phyloP scores from a whole-genome alignment of 805 yeast species.

The Kodamaea jinghongensis region DNA sequence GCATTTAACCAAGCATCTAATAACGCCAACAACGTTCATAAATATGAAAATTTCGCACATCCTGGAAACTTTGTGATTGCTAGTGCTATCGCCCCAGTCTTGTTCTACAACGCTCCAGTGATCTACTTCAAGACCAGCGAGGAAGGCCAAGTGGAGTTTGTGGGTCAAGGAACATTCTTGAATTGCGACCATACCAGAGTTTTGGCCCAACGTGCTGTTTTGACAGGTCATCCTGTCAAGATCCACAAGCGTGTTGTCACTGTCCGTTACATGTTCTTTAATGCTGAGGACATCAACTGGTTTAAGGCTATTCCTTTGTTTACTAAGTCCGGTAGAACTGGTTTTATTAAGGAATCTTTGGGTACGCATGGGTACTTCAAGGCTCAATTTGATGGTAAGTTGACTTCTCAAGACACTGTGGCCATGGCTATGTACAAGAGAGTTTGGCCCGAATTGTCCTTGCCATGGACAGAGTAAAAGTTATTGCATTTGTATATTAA shows the following conservation, averaged over 20 bases:
- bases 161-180: slow-evolving; percentile 88
- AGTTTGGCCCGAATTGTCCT: slow-evolving; percentile 73
- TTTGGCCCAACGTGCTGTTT: slow-evolving; percentile 79
- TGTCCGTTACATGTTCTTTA: slow-evolving; percentile 96
- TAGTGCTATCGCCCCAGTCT: slow-evolving; percentile 82
- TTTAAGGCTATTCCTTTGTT: slow-evolving; percentile 90
- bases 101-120: slow-evolving; percentile 82
- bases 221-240: slow-evolving; percentile 94
- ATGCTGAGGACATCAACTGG: slow-evolving; percentile 80
- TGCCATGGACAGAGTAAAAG: slow-evolving; percentile 27
- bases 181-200: slow-evolving; percentile 84
- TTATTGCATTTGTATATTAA: slow-evolving; percentile 9
- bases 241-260: slow-evolving; percentile 92
- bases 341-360: slow-evolving; percentile 89
- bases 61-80: slow-evolving; percentile 70
- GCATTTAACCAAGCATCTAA: slow-evolving; percentile 75
- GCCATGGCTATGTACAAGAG: slow-evolving; percentile 94
- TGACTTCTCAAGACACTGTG: slow-evolving; percentile 87
- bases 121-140: slow-evolving; percentile 66
- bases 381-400: slow-evolving; percentile 88
- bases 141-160: slow-evolving; percentile 55
- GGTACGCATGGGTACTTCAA: slow-evolving; percentile 99
- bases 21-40: slow-evolving; percentile 81
- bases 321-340: slow-evolving; percentile 90
- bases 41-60: slow-evolving; percentile 79